Evolutionary conservation across 805 yeast species (phyloP).

Genomic region (Yamadazyma sp.): DNA sequence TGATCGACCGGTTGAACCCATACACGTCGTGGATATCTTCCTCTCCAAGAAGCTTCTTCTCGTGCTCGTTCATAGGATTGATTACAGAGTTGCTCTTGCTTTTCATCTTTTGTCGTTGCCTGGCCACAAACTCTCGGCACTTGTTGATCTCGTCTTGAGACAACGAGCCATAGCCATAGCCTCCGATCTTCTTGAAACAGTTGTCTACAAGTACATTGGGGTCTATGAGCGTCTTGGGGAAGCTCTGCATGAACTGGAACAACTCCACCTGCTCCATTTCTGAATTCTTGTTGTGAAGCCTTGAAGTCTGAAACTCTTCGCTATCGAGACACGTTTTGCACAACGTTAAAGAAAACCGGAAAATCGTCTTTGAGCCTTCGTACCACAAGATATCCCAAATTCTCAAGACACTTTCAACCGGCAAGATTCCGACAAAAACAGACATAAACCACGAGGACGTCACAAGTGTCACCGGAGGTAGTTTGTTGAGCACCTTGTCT

Average conservation of each 20-base stretch:
- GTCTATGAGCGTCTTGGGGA: slow-evolving; percentile 69
- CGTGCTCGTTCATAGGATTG: slow-evolving; percentile 39
- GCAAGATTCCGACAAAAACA: slow-evolving; percentile 85
- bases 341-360: slow-evolving; percentile 77
- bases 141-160: slow-evolving; percentile 80
- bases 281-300: slow-evolving; percentile 19
- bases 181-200: slow-evolving; percentile 71
- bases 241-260: slow-evolving; percentile 82
- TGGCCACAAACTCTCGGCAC: slow-evolving; percentile 75
- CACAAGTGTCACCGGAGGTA: slow-evolving; percentile 90
- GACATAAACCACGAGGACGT: slow-evolving; percentile 99
- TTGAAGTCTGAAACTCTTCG: slow-evolving; percentile 48
- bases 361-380: slow-evolving; percentile 85
- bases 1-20: slow-evolving; percentile 42
- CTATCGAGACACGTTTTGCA: slow-evolving; percentile 66
- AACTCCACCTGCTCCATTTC: slow-evolving; percentile 49
- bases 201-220: slow-evolving; percentile 69
- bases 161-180: slow-evolving; percentile 63
- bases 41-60: slow-evolving; percentile 27
- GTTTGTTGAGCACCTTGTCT: slow-evolving; percentile 59
- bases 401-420: slow-evolving; percentile 82
- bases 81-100: slow-evolving; percentile 27
- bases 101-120: slow-evolving; percentile 48
- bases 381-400: slow-evolving; percentile 95
- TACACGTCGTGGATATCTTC: slow-evolving; percentile 44